Base-by-base conservation (phyloP, 2,329 filamentous ascomycete genomes). In the Xylaria sp. region DNA sequence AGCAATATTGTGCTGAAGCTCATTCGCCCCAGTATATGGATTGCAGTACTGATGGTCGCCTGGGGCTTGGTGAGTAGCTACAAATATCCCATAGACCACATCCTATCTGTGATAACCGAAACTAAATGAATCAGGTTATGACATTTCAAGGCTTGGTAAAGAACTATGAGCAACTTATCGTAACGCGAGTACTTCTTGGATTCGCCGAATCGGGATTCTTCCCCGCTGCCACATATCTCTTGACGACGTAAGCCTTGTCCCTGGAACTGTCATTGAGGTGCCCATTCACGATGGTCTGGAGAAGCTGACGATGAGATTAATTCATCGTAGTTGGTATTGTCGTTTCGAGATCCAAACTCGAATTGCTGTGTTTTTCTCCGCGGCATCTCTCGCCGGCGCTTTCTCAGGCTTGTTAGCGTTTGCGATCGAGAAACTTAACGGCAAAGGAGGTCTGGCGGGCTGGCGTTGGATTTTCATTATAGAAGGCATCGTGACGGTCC, bases 381-480 rank as follows among this genome's bases (percentile, higher is more conserved):
- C 52, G 3, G 52, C 52, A 20, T 55, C 52, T 25, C 52, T 55
- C 2, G 52, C 52, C 7, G 52, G 52, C 10, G 52, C 52, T 18
- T 55, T 55, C 18, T 55, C 52, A 2, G 52, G 52, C 20, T 55
- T 55, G 18, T 32, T 55, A 8, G 52, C 52, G 28, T 55, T 55
- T 37, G 52, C 52, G 8, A 55, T 55, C 3, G 52, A 55, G 52
- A 55, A 55, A 9, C 52, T 55, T 12, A 7, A 55, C 52, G 52
- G 52, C 28, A 55, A 37, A 37, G 52, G 52, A 20, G 52, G 52
- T 37, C 52, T 55, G 2, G 52, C 28, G 2, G 52, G 52, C 5
- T 55, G 52, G 52, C 52, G 52, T 32, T 55, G 52, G 52, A 55
- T 55, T 18, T 55, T 55, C 52, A 1, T 55, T 20, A 28, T 55